Evolutionary conservation across 1,139 yeast genomes (phyloP).

Genomic region (Lodderomyces parapsilosis): DNA sequence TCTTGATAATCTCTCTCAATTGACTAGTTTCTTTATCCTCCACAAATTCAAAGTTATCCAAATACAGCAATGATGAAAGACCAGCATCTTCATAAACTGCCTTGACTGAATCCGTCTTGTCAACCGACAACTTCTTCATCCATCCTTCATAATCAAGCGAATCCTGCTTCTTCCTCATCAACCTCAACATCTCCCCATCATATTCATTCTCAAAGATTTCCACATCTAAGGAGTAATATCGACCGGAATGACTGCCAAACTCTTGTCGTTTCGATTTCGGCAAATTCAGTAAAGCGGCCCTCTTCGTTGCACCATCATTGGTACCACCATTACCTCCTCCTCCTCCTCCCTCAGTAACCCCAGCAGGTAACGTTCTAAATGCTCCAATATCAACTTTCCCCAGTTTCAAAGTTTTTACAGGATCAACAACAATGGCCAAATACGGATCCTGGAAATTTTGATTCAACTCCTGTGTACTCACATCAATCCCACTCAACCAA

Average conservation of each 20-base stretch:
- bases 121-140: constrained; percentile 29
- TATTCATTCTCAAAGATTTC: constrained; percentile 57
- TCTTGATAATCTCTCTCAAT: constrained; percentile 4
- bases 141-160: constrained; percentile 26
- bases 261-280: constrained; percentile 55
- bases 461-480: constrained; percentile 80
- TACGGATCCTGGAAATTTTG: constrained; percentile 91
- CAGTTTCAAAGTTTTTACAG: constrained; percentile 62
- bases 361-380: constrained; percentile 72
- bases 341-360: constrained; percentile 19
- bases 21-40: constrained; percentile 6
- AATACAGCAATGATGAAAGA: background rate
- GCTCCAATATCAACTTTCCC: constrained; percentile 88
- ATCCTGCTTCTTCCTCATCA: constrained; percentile 41
- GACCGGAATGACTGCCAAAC: constrained; percentile 68
- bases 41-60: constrained; percentile 12
- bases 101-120: constrained; percentile 5
- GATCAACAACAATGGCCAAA: constrained; percentile 85
- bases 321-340: too few species aligned
- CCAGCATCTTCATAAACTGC: background rate
- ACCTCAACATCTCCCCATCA: constrained; percentile 51
- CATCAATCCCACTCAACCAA: constrained; percentile 90
- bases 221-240: constrained; percentile 69
- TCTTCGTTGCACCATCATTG: background rate
- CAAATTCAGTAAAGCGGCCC: constrained; percentile 4